Percentiles rank a stretch among this genome's conserved stretches.
Evolutionary conservation across 257 asterid genomes (phyloP).

Genomic region (Thymus quinquecostatus): DNA sequence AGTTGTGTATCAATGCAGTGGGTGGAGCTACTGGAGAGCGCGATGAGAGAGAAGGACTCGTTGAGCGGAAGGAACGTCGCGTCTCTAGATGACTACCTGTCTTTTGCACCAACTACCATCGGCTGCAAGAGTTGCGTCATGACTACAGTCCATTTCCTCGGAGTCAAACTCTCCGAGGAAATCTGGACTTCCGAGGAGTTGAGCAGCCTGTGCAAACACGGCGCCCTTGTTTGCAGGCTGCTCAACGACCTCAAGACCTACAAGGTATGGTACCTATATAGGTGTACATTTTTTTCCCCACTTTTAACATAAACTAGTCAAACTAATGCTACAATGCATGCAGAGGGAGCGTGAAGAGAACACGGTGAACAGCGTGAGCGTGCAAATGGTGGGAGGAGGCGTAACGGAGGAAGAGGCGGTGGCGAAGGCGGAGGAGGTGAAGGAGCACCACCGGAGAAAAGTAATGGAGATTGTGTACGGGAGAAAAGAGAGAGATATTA

Average conservation of each 20-base stretch:
- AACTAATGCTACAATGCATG: too few relatives aligned
- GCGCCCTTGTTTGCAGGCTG: constrained; percentile 24
- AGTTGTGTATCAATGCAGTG: constrained; percentile 12
- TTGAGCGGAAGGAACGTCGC: constrained; percentile 18
- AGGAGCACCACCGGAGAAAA: constrained; percentile 16
- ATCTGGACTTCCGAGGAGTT: constrained; percentile 26
- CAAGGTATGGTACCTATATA: constrained; percentile 8
- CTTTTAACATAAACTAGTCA: too few relatives aligned
- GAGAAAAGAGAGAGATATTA: constrained; percentile 27
- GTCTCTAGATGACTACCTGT: constrained; percentile 35
- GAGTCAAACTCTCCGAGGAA: constrained; percentile 25
- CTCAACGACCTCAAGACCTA: constrained; percentile 35
- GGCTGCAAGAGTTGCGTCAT: constrained; percentile 19
- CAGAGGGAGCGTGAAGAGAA: constrained; percentile 24
- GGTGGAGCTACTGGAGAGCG: constrained; percentile 21
- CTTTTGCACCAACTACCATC: constrained; percentile 14
- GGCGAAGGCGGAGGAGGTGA: not conserved
- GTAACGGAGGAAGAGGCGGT: constrained; percentile 27
- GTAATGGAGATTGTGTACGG: constrained; percentile 30
- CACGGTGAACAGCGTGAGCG: constrained; percentile 1
- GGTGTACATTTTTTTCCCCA: too few relatives aligned
- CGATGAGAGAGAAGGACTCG: constrained; percentile 30
- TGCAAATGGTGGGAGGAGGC: constrained; percentile 6
- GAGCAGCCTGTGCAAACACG: constrained; percentile 19
- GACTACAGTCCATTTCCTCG: constrained; percentile 30